Base-by-base conservation (phyloP, 2,329 filamentous ascomycete species). In the Blumeria graminis region DNA sequence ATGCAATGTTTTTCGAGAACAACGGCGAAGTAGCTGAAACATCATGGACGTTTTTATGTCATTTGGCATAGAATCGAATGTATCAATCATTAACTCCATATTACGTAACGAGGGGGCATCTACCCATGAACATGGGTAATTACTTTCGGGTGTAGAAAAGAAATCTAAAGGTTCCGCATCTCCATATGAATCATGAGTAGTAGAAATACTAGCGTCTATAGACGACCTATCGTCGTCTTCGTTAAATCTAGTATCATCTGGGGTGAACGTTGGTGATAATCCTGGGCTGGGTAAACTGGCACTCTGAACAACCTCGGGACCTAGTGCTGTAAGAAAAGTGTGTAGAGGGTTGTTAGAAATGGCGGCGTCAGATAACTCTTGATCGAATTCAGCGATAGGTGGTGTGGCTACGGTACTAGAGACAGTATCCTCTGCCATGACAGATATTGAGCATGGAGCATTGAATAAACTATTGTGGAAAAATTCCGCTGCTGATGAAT, bases 41-140 rank as follows among this genome's bases (percentile, higher is more conserved):
- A 98, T 94, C 70, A 98, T 82, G 66, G 94, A 94, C 0, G 84
- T 85, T 70, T 98, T 92, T 77, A 98, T 81, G 63, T 92, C 84
- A 48, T 85, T 80, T 1, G 90, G 88, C 75, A 98, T 84, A 6
- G 84, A 78, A 67, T 96, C 90, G 63, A 96, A 98, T 1, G 82
- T 81, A 62, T 94, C 85, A 14, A 98, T 71, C 74, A 98, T 86
- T 14, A 76, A 78, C 7, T 85, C 85, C 18, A 90, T 68, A 18
- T 68, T 75, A 64, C 61, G 58, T 14, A 57, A 41, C 22, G 56
- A 43, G 6, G 18, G 16, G 6, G 48, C 54, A 61, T 66, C 45
- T 61, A 64, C 57, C 54, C 59, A 56, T 53, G 61, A 38, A 7
- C 18, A 4, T 22, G n/a, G 13, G 14, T 4, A 11, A 16, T 56